Evolutionary conservation across 768 basidiomycete species (phyloP).

Genomic region (Lactarius vividus): DNA sequence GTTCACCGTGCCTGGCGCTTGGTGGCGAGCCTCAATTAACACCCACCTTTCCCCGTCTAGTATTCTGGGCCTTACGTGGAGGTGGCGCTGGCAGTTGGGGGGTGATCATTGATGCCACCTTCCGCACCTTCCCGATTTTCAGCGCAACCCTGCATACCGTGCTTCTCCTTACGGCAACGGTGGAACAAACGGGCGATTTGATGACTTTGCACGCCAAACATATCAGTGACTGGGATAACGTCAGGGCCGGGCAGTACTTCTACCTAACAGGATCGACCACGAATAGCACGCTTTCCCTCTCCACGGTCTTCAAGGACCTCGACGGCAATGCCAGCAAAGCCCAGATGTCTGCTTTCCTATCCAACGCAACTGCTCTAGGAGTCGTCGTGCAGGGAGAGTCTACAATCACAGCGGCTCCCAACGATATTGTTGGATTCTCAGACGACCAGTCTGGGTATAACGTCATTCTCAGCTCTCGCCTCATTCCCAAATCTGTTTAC

Average conservation of each 20-base stretch:
- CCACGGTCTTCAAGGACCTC: conserved; percentile 29
- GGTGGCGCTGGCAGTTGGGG: conserved; percentile 37
- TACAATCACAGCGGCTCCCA: conserved; percentile 10
- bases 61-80: conserved; percentile 30
- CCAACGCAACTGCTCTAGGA: conserved; percentile 23
- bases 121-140: conserved; percentile 39
- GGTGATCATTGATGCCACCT: conserved; percentile 38
- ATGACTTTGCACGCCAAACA: conserved; percentile 31
- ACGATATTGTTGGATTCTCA: conserved; percentile 10
- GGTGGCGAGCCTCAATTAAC: not conserved
- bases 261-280: conserved; percentile 31
- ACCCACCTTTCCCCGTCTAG: conserved; percentile 8
- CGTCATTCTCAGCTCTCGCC: conserved; percentile 22
- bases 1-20: not conserved
- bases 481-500: conserved; percentile 17
- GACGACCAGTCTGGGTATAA: conserved; percentile 23
- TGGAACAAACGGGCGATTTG: conserved; percentile 39
- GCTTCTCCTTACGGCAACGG: conserved; percentile 34
- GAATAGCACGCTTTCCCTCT: conserved; percentile 15
- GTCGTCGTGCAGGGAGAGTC: conserved; percentile 21
- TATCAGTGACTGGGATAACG: conserved; percentile 8
- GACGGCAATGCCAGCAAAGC: conserved; percentile 22
- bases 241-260: conserved; percentile 29
- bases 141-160: conserved; percentile 32
- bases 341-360: conserved; percentile 20